These are phyloP conservation scores for Colletotrichum tropicale DNA, from an alignment of 2,329 filamentous ascomycete species.

Conservation along the genomic window DNA sequence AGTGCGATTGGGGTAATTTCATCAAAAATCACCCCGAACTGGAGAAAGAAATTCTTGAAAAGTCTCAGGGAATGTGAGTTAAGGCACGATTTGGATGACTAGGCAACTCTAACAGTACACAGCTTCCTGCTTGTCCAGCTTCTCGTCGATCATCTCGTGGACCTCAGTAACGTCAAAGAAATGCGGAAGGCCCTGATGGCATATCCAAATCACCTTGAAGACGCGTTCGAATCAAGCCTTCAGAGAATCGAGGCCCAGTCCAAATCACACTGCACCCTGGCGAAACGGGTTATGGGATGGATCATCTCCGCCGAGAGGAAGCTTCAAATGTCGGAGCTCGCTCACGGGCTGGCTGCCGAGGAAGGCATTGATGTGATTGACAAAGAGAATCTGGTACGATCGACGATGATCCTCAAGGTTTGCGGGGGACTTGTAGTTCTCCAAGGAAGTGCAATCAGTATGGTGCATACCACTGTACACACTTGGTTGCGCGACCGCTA, in stretches of 20 bases:
- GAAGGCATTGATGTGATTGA: background rate
- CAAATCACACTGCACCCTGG: background rate
- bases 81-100: background rate
- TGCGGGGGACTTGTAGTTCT: background rate
- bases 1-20: background rate
- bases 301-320: background rate
- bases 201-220: accelerated
- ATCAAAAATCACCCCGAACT: background rate
- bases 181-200: background rate
- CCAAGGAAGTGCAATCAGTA: background rate
- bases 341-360: background rate
- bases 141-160: background rate
- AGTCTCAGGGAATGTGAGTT: background rate
- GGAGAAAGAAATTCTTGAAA: background rate
- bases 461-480: background rate
- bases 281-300: background rate
- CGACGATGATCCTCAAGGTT: background rate
- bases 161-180: background rate
- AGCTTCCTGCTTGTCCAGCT: background rate
- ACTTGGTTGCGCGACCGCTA: background rate
- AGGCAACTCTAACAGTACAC: background rate
- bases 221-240: background rate
- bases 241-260: background rate
- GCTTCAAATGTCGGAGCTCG: background rate
- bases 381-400: background rate